Base-by-base conservation (phyloP, 176 grass and related monocot genomes). In the Triticum monococcum region DNA sequence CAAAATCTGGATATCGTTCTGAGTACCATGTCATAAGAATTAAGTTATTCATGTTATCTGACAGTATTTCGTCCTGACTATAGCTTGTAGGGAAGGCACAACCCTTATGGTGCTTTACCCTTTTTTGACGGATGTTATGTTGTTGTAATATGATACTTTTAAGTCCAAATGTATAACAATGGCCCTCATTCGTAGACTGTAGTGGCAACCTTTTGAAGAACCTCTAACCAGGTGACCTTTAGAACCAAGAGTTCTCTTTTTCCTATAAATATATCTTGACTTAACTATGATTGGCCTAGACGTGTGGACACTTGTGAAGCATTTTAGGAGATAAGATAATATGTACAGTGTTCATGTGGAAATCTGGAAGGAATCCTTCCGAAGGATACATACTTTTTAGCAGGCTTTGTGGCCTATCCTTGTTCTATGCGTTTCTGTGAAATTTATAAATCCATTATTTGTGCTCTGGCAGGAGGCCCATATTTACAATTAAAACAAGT, bases 401-500 rank as follows among this genome's bases (percentile, higher is more conserved):
- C 10, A 25, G 9, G 33, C 12, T 86, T 90, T 90, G 46, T 83
- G 65, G 18, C 82, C 59, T 41, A 72, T 69, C 23, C 52, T 0
- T 31, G 16, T 68, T 61, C n/a, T 78, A 59, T 78, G 72, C 35
- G 65, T 89, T 48, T 68, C 4, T 33, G 8, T 50, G 7, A 65
- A 85, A 43, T 75, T 75, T 52, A 68, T 35, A 68, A 54, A 84
- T 24, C 13, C 56, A 68, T 17, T n/a, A 56, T 76, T 79, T 68
- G 70, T 45, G 10, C 86, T 85, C 28, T 86, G 85, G 40, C 77
- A 95, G 96, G 90, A 95, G 85, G 78, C 86, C 93, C 48, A 69
- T 95, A 75, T 88, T 88, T 84, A 89, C 96, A 40, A 79, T 98
- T 36, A 93, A 62, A 69, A 95, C 93, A 81, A 94, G 91, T 50